phyloP scores from a whole-genome alignment of 1,284 basidiomycete species.

The Coniferiporia weirii region DNA sequence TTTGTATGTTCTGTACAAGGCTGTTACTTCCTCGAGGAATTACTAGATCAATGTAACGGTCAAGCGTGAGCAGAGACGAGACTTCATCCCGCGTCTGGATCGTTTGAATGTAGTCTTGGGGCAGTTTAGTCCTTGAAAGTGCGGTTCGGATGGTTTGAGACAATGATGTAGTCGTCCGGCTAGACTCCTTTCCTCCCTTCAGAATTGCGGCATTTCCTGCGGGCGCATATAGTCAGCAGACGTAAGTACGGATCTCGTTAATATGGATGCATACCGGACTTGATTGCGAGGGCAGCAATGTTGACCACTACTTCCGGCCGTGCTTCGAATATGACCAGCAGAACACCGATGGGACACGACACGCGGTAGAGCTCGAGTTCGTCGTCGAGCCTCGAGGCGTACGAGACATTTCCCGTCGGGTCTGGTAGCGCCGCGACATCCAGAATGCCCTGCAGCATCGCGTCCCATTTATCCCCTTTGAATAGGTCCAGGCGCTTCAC shows the following conservation, averaged over 20 bases:
- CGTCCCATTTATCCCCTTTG: constrained; percentile 87
- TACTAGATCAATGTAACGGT: constrained; percentile 93
- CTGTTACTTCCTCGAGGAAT: constrained; percentile 94
- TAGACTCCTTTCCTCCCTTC: constrained; percentile 95
- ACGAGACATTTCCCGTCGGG: constrained; percentile 84
- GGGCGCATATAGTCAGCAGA: background rate
- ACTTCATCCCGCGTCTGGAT: constrained; percentile 94
- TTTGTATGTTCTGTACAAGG: constrained; percentile 86
- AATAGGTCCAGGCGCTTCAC: constrained; percentile 84
- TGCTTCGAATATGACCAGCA: constrained; percentile 97
- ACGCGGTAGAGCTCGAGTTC: constrained; percentile 87
- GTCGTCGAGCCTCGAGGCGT: constrained; percentile 85
- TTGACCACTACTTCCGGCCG: constrained; percentile 98
- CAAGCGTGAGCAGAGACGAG: constrained; percentile 78
- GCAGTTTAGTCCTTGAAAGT: constrained; percentile 67
- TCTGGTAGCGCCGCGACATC: constrained; percentile 86
- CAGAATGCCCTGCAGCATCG: constrained; percentile 85
- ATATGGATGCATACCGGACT: constrained; percentile 64
- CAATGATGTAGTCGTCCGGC: constrained; percentile 70
- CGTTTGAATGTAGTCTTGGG: constrained; percentile 82
- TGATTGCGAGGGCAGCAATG: constrained; percentile 94
- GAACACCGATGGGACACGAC: constrained; percentile 94
- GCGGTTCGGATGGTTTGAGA: constrained; percentile 79
- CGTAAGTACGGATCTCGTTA: background rate
- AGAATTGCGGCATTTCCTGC: constrained; percentile 90